phyloP scores from a whole-genome alignment of 768 basidiomycete species.

The Fomitopsis serialis region DNA sequence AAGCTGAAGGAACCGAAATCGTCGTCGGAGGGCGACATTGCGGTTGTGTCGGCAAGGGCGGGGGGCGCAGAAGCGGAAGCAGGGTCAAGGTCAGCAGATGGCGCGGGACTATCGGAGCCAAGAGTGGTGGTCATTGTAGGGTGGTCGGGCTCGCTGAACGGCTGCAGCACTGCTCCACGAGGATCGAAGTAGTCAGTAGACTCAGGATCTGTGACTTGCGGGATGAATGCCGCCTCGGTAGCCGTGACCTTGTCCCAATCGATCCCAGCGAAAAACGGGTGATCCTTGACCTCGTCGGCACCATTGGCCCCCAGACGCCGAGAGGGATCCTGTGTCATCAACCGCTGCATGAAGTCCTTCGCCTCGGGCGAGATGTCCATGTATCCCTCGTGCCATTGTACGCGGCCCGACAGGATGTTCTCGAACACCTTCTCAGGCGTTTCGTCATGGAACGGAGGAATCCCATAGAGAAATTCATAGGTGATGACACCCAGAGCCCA shows the following conservation, averaged over 20 bases:
- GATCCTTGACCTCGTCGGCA: conserved; percentile 87
- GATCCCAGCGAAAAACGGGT: conserved; percentile 85
- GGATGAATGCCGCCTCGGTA: conserved; percentile 91
- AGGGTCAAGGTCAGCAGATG: conserved; percentile 15
- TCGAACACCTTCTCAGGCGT: conserved; percentile 97
- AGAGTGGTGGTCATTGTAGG: conserved; percentile 46
- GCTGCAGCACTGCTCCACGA: conserved; percentile 83
- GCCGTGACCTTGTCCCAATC: conserved; percentile 92
- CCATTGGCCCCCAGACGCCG: conserved; percentile 82
- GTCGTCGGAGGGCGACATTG: conserved; percentile 60
- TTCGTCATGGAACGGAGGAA: conserved; percentile 97
- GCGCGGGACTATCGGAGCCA: conserved; percentile 38
- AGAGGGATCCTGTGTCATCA: conserved; percentile 77
- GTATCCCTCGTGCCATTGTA: conserved; percentile 96
- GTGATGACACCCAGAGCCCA: conserved; percentile 99
- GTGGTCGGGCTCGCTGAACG: conserved; percentile 88
- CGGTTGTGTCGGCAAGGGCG: conserved; percentile 31
- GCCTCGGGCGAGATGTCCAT: conserved; percentile 82
- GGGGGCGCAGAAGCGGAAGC: conserved; percentile 30
- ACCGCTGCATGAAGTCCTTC: conserved; percentile 82
- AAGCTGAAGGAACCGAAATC: conserved; percentile 98
- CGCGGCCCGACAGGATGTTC: conserved; percentile 90
- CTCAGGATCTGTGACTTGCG: conserved; percentile 91
- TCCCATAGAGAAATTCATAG: conserved; percentile 95
- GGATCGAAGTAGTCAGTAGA: conserved; percentile 99